Percentiles rank a stretch among this genome's conserved stretches.
Evolutionary conservation across 2,329 filamentous ascomycete genomes (phyloP).

Genomic region (Ceratocystis ficicola): DNA sequence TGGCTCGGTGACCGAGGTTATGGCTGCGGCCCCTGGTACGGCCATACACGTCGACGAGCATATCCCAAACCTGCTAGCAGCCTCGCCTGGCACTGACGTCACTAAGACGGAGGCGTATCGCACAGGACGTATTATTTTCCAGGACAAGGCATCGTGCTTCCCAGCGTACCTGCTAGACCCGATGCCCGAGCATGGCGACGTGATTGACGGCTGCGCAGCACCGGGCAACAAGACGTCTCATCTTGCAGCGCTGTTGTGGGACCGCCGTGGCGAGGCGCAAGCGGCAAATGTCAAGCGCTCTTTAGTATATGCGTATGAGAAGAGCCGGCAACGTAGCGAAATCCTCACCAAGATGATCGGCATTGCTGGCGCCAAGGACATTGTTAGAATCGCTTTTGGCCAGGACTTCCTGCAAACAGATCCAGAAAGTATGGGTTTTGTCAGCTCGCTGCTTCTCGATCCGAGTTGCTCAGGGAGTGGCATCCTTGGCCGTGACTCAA

Average conservation of each 20-base stretch:
- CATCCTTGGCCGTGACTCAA: constrained; percentile 78
- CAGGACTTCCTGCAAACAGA: constrained; percentile 74
- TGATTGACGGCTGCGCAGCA: constrained; percentile 88
- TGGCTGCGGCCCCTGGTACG: constrained; percentile 27
- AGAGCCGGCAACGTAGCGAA: constrained; percentile 56
- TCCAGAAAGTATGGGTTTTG: constrained; percentile 42
- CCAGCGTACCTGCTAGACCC: constrained; percentile 78
- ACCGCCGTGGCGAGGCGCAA: constrained; percentile 31
- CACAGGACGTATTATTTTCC: constrained; percentile 69
- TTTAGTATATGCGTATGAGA: constrained; percentile 67
- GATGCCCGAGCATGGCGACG: constrained; percentile 52
- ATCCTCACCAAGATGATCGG: constrained; percentile 77
- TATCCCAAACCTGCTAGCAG: constrained; percentile 70
- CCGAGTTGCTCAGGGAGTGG: constrained; percentile 94
- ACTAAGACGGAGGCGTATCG: constrained; percentile 62
- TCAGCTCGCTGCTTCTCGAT: constrained; percentile 75
- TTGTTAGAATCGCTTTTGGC: constrained; percentile 56
- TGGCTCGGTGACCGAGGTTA: constrained; percentile 44
- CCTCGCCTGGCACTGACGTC: constrained; percentile 60
- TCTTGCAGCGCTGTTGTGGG: constrained; percentile 59
- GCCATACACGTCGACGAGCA: constrained; percentile 61
- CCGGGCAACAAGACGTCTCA: constrained; percentile 98
- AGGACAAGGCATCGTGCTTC: constrained; percentile 96
- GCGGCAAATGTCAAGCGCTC: constrained; percentile 29
- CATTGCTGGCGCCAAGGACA: constrained; percentile 55